These are phyloP conservation scores for Populus tremula DNA, from an alignment of 345 rosid species.

Conservation along the genomic window DNA sequence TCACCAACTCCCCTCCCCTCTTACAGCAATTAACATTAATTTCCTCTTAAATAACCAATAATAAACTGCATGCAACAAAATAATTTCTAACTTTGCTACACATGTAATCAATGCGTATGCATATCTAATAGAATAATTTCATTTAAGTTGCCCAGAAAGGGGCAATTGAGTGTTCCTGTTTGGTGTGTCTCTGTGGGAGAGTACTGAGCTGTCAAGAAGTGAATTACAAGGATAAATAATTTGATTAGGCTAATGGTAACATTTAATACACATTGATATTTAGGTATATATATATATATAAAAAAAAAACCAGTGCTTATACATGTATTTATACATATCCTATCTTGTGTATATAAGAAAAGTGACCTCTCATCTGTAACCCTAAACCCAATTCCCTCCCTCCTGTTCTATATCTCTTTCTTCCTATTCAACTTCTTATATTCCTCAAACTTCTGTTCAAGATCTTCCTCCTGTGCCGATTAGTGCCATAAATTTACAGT, in stretches of 20 bases:
- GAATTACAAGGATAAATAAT: background rate
- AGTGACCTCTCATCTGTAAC: slow-evolving; percentile 16
- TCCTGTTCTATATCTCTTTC: background rate
- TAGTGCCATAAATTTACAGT: background rate
- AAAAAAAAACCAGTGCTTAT: background rate
- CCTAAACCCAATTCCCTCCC: slow-evolving; percentile 12
- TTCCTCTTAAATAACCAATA: background rate
- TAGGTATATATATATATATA: background rate
- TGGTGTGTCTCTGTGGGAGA: background rate
- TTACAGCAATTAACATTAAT: slow-evolving; percentile 4
- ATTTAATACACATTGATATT: background rate
- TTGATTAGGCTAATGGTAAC: no score
- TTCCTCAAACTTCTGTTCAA: background rate
- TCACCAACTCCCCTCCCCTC: slow-evolving; percentile 17
- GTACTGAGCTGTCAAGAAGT: background rate
- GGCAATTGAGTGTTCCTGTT: background rate
- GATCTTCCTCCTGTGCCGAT: background rate
- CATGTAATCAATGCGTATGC: background rate
- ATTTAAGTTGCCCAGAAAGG: background rate
- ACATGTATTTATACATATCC: background rate
- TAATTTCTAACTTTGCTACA: background rate
- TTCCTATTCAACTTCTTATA: background rate
- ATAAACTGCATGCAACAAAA: slow-evolving; percentile 14
- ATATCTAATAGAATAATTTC: background rate
- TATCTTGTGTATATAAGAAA: background rate